Evolutionary conservation across 129 eudicot genomes (phyloP).

Genomic region (carrot (Daucus carota)): DH1_v3.0 NC_030385.2:39313001-39313500

Average conservation of each 20-base stretch:
- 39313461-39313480: too few relatives aligned
- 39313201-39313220: not conserved
- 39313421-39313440: too few relatives aligned
- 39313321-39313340: not conserved
- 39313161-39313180: not conserved
- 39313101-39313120: too few relatives aligned
- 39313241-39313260: constrained; percentile 5
- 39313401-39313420: not conserved
- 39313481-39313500: not conserved
- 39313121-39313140: too few relatives aligned
- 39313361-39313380: not conserved
- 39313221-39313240: not conserved
- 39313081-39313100: too few relatives aligned
- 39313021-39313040: too few relatives aligned
- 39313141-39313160: too few relatives aligned
- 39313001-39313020: too few relatives aligned
- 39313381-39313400: not conserved
- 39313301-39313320: not conserved
- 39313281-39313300: not conserved
- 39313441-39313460: too few relatives aligned
- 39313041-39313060: too few relatives aligned
- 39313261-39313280: not conserved
- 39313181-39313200: not conserved
- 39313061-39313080: too few relatives aligned
- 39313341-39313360: constrained; percentile 1